Base-by-base conservation (phyloP, 2,329 filamentous ascomycete genomes). In the Aspergillus sp. region DNA sequence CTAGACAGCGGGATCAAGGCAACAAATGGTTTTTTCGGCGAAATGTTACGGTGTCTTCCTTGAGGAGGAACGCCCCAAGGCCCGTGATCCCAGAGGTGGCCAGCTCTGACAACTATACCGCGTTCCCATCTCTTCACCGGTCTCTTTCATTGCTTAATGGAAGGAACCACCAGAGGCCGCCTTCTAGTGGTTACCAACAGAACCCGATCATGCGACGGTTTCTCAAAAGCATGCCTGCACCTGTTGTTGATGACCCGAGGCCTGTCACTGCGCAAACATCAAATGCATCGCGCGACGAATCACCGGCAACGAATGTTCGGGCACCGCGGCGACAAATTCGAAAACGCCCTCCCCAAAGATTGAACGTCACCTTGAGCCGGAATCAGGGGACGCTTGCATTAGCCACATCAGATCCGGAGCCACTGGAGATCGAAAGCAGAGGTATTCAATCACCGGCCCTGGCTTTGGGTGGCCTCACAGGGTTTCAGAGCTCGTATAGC, bases 401-500 rank as follows among this genome's bases (percentile, higher is more conserved):
- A 69, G 54, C 62, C n/a, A 12, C 22, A 6, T 65, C 67, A 45
- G 64, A 67, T 36, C 22, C 53, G 3, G 64, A 66, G 12, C 22
- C 51, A 24, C 32, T 56, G 5, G 36, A 49, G 22, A 29, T 59
- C n/a, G 55, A 54, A 46, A 49, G 2, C 16, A 59, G 45, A 14
- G 49, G 53, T 26, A 51, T 57, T 16, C 45, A 56, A 45, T 24
- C 60, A 16, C 32, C 39, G 2, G 49, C 22, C n/a, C 59, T 62
- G 32, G 53, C 55, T 63, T 79, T 36, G 65, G 67, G 76, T 57
- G 83, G 81, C 1, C 70, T 87, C 2, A 78, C 74, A 32, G 73
- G 77, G n/a, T 81, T 77, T 64, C 81, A 80, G 31, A 77, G 77
- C 4, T 74, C 74, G 20, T 86, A 85, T 63, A 72, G 84, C 1